Evolutionary conservation across 1,284 basidiomycete genomes (phyloP), one percentile per base, ranked within the genome.

Genomic region (Agaricales sp.): DNA sequence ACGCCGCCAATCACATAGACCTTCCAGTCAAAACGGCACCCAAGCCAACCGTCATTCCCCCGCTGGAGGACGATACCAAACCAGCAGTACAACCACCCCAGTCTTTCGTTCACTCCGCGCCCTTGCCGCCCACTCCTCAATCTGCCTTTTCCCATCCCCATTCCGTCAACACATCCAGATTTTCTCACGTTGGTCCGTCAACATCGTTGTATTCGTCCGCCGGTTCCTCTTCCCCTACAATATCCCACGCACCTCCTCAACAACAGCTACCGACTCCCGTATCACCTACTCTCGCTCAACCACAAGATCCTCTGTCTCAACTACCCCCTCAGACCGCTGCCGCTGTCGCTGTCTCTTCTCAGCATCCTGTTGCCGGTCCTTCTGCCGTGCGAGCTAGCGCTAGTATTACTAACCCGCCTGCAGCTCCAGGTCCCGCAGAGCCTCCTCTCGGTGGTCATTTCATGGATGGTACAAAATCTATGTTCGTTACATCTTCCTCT

Each of bases 401-500:
- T 56, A 39, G 51, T 45, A 46, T 56, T 55, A 51, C 47, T 46
- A 35, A 56, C 37, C 51, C 63, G n/a, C 56, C 38, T 56, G 61
- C 55, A 43, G 54, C 52, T 46, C 59, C 57, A 48, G 64, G 55
- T 46, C 68, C 55, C 50, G 57, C 68, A 46, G 67, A 59, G 18
- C 75, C 80, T 8, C 78, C 76, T 13, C 70, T 82, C 16, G 78
- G 81, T 45, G 81, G 80, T 24, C 77, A 75, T 6, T 74, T 83
- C 47, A 72, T 76, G 30, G 83, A 87, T 57, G 83, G 83, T 22
- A 80, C 84, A 2, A 78, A 78, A 61, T 87, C 85, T 2, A 86
- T 87, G 84, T 84, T 85, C 54, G 69, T 84, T 60, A 73, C 77
- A 50, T 61, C 68, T 45, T 52, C 68, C 24, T 61, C 71, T 4